Evolutionary conservation across 306 rosid species (phyloP).

Genomic region (Fagus sylvatica): DNA sequence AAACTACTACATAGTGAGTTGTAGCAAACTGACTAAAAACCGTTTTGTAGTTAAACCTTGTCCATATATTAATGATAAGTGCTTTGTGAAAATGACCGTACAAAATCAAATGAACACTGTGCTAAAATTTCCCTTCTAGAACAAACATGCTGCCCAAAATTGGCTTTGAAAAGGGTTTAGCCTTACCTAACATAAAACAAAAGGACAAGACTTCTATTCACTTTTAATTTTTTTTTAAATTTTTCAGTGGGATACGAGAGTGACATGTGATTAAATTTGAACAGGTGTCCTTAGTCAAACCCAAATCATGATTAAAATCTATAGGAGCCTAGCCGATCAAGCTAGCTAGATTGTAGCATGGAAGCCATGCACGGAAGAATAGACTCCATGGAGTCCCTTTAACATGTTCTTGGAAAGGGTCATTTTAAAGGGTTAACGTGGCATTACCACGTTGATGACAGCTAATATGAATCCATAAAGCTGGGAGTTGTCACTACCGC

Average conservation of each 20-base stretch:
- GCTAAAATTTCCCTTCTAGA: not conserved
- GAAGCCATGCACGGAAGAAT: conserved; percentile 26
- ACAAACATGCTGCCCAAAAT: not conserved
- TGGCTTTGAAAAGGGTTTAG: not conserved
- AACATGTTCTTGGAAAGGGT: not conserved
- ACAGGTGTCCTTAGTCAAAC: too few relatives aligned
- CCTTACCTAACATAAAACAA: conserved; percentile 1
- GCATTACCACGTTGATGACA: conserved; percentile 43
- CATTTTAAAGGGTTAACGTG: conserved; percentile 44
- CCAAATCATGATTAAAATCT: too few relatives aligned
- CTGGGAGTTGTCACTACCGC: conserved; percentile 39
- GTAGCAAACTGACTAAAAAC: too few relatives aligned
- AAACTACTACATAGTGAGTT: too few relatives aligned
- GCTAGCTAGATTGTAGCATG: not conserved
- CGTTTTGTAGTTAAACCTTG: too few relatives aligned
- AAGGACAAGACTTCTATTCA: not conserved
- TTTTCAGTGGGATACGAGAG: too few relatives aligned
- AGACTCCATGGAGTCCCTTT: conserved; percentile 37
- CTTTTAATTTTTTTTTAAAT: too few relatives aligned
- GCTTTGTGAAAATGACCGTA: not conserved
- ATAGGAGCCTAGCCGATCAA: not conserved
- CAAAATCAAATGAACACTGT: not conserved
- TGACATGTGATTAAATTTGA: too few relatives aligned
- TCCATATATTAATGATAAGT: too few relatives aligned
- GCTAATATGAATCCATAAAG: conserved; percentile 59